A percentile compares a stretch with the other conserved stretches of the same genome.
Evolutionary conservation across 768 basidiomycete genomes (phyloP).

Genomic region (Amanita pallidorosea): DNA sequence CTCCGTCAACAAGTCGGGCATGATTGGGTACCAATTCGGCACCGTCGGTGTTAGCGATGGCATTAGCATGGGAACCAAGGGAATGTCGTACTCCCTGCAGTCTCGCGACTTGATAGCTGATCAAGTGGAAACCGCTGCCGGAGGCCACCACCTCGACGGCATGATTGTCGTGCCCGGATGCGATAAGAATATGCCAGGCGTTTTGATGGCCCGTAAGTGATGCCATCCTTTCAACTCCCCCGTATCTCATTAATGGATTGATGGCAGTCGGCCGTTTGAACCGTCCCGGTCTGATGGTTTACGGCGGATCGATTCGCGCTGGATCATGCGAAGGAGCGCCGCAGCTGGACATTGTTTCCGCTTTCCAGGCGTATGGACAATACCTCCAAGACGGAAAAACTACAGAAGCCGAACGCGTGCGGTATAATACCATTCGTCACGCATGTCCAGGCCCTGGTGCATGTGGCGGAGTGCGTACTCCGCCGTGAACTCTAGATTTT

Average conservation of each 20-base stretch:
- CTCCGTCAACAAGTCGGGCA: conserved; percentile 54
- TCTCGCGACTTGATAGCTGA: conserved; percentile 97
- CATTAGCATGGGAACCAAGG: conserved; percentile 94
- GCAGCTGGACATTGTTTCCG: conserved; percentile 90
- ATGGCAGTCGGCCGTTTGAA: conserved; percentile 81
- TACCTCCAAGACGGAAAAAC: conserved; percentile 88
- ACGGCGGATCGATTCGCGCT: conserved; percentile 90
- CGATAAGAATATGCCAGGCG: conserved; percentile 99
- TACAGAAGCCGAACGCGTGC: conserved; percentile 65
- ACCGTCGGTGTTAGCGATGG: conserved; percentile 97
- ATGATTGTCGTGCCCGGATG: conserved; percentile 97
- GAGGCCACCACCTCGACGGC: conserved; percentile 96
- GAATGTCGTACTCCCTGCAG: conserved; percentile 94
- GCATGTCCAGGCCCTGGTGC: conserved; percentile 97
- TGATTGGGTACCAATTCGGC: conserved; percentile 97
- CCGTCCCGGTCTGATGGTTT: conserved; percentile 95
- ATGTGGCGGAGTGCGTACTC: conserved; percentile 77
- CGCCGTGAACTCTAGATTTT: neutral
- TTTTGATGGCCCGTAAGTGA: conserved; percentile 85
- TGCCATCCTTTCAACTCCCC: conserved; percentile 4
- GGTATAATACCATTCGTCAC: conserved; percentile 82
- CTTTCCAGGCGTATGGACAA: conserved; percentile 96
- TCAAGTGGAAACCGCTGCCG: conserved; percentile 91
- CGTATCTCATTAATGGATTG: neutral
- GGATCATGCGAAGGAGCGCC: conserved; percentile 86